Conservation (phyloP, 441 rosid species). For the Arabidopsis hybrid region DNA sequence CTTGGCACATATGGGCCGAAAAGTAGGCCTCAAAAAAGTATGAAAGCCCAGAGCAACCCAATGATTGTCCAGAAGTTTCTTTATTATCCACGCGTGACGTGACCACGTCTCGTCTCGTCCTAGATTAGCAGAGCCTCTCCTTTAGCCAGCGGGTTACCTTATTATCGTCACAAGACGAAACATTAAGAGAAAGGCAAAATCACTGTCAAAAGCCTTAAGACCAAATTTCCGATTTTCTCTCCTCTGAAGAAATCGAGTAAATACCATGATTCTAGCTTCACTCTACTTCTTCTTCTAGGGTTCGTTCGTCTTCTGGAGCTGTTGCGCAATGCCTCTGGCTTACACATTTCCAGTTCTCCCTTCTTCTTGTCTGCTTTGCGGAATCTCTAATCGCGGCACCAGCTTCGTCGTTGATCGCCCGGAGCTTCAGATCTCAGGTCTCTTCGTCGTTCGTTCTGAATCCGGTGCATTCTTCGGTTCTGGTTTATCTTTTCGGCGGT, state of each 20-base stretch:
- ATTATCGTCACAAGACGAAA: conserved; percentile 14
- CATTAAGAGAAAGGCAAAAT: neutral
- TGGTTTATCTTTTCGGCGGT: conserved; percentile 33
- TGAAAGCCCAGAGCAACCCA: conserved; percentile 20
- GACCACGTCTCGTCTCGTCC: conserved; percentile 12
- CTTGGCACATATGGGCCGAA: neutral
- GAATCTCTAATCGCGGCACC: conserved; percentile 31
- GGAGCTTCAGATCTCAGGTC: conserved; percentile 44
- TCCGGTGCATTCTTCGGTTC: conserved; percentile 16
- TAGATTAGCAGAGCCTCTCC: conserved; percentile 9
- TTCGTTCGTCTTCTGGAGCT: conserved; percentile 33
- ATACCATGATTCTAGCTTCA: conserved; percentile 35
- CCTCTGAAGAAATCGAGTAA: conserved; percentile 10
- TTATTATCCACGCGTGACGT: conserved; percentile 5
- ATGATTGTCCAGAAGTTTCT: neutral
- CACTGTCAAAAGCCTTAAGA: neutral
- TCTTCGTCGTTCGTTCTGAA: conserved; percentile 19
- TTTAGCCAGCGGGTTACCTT: conserved; percentile 3
- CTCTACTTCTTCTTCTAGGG: conserved; percentile 41
- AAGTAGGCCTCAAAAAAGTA: neutral
- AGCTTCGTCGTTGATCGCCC: conserved; percentile 25
- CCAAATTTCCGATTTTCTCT: conserved; percentile 4
- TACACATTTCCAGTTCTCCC: conserved; percentile 44
- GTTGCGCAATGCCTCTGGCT: conserved; percentile 48
- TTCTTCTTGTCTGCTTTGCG: conserved; percentile 41